phyloP scores from a whole-genome alignment of 2,329 filamentous ascomycete species.

The Hypoxylon sp. region DNA sequence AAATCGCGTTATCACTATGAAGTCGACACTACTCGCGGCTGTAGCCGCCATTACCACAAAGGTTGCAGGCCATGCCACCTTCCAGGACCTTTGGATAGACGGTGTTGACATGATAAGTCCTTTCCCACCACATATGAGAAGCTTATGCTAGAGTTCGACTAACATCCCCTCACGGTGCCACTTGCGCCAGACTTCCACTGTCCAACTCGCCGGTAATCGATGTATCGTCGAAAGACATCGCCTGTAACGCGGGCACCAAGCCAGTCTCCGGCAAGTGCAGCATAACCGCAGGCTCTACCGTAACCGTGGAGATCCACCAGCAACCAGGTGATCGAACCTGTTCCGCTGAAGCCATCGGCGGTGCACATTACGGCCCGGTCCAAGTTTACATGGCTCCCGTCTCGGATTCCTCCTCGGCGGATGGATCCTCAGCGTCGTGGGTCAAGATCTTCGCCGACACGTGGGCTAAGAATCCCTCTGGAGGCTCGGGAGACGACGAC shows the following conservation, averaged over 20 bases:
- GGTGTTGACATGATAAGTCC: conserved; percentile 57
- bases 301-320: conserved; percentile 72
- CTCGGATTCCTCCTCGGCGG: conserved; percentile 55
- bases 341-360: conserved; percentile 60
- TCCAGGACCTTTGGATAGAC: conserved; percentile 67
- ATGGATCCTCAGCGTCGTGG: conserved; percentile 56
- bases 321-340: conserved; percentile 56
- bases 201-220: conserved; percentile 68
- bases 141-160: conserved; percentile 20
- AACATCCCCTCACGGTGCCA: conserved; percentile 54
- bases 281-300: conserved; percentile 63
- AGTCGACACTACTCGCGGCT: conserved; percentile 53
- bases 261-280: conserved; percentile 61
- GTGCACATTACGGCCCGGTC: conserved; percentile 62
- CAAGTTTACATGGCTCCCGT: conserved; percentile 61
- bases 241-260: conserved; percentile 60
- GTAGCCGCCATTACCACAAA: conserved; percentile 55
- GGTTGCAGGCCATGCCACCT: conserved; percentile 65
- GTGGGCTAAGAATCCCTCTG: conserved; percentile 56
- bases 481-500: conserved; percentile 60
- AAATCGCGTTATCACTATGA: conserved; percentile 54
- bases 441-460: conserved; percentile 64
- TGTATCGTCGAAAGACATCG: conserved; percentile 59
- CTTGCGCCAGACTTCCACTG: conserved; percentile 64
- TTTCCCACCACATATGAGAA: neutral